These are phyloP conservation scores for Phyllachora maydis DNA, from an alignment of 2,329 filamentous ascomycete species.

Conservation along the genomic window DNA sequence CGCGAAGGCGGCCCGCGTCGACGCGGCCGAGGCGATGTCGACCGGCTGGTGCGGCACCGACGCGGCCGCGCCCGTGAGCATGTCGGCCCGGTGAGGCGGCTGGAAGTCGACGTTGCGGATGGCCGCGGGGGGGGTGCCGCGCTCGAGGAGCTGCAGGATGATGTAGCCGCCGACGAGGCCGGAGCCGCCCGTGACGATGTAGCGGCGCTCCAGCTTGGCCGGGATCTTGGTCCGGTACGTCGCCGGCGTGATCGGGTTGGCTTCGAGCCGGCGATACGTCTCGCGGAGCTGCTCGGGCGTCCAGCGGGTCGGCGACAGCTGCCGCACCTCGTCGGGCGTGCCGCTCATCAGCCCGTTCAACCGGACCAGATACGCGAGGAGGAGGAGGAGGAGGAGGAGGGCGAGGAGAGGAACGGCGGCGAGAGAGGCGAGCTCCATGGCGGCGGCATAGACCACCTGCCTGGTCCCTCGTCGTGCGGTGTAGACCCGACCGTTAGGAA, in stretches of 20 bases:
- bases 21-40: constrained; percentile 24
- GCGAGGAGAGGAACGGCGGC: neutral
- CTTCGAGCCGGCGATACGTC: constrained; percentile 12
- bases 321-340: constrained; percentile 14
- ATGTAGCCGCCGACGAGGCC: constrained; percentile 33
- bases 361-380: constrained; percentile 5
- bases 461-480: too few species aligned
- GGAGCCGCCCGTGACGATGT: constrained; percentile 22
- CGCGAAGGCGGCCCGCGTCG: constrained; percentile 21
- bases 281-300: constrained; percentile 12
- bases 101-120: constrained; percentile 33
- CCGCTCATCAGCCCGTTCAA: constrained; percentile 14
- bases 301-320: constrained; percentile 13
- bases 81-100: constrained; percentile 17
- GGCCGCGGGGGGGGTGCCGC: constrained; percentile 23
- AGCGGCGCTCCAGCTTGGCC: constrained; percentile 17
- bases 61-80: constrained; percentile 13
- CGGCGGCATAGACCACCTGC: too few species aligned
- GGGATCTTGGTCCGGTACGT: constrained; percentile 13
- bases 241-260: constrained; percentile 14
- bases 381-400: neutral
- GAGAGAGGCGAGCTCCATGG: neutral
- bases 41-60: constrained; percentile 21
- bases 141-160: constrained; percentile 27
- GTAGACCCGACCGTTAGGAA: too few species aligned